Evolutionary conservation across 352 stramenopile genomes (phyloP), one percentile per base, ranked within the genome.

Genomic region (Phytophthora pisi): DNA sequence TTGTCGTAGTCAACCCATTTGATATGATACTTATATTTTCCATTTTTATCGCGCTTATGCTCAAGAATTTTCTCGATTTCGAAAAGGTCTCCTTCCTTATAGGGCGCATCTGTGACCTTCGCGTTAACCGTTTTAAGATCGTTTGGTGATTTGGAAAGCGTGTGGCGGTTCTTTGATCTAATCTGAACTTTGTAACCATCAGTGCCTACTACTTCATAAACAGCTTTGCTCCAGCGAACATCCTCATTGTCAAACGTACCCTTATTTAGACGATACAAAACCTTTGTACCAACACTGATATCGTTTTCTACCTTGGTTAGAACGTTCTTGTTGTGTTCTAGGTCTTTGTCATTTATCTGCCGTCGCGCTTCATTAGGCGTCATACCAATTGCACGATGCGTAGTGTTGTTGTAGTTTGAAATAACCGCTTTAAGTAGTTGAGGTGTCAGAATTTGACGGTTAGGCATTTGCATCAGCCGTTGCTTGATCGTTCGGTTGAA

Each of bases 401-500:
- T 34, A 2, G 63, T 70, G 11, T 28, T 26, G 24, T 70, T 70
- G 40, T 70, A 70, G 23, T 70, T 70, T 6, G 28, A 15, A 30
- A 70, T 59, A 18, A 66, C 26, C 9, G 42, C 43, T 47, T 40
- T 57, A 8, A 69, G 11, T 64, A 69, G 16, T 3, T 64, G 23
- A 20, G 16, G 16, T 8, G n/a, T 51, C 45, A 51, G 20, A 6
- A 31, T 18, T 4, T 51, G 5, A 5, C n/a, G 9, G 31, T 51
- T 31, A 31, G 45, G 45, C 16, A 73, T 61, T 23, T 65, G 57
- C 11, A 53, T 69, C 10, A 74, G 46, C 31, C 59, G 28, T 42
- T 69, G 59, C 47, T 69, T 69, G 10, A 74, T 50, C 0, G 66
- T 74, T 20, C 66, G 43, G 58, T 68, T 74, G 49, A 74, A 74